These are phyloP conservation scores for Fraxinus floribunda DNA, from an alignment of 305 asterid genomes.

Conservation along the genomic window DNA sequence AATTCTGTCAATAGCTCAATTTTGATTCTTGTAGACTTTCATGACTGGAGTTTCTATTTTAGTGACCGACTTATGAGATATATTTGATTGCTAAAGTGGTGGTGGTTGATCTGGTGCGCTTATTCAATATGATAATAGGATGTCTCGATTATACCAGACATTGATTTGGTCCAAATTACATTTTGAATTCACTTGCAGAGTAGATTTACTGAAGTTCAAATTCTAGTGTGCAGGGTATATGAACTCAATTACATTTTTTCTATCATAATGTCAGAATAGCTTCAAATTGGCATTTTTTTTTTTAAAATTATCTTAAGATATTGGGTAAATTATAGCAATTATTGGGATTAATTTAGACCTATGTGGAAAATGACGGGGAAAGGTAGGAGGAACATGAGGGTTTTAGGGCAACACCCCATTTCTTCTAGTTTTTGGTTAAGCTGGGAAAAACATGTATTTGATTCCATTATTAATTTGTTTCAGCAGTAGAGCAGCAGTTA, in stretches of 20 bases:
- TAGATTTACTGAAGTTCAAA: neutral
- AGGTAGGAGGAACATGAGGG: neutral
- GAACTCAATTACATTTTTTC: neutral
- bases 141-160: conserved; percentile 2
- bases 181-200: conserved; percentile 1
- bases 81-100: neutral
- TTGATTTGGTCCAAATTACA: neutral
- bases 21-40: neutral
- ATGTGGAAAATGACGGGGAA: neutral
- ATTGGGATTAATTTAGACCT: neutral
- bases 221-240: neutral
- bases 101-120: conserved; percentile 11
- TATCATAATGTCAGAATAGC: neutral
- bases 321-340: neutral
- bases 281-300: neutral
- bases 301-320: neutral
- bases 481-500: neutral
- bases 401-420: neutral
- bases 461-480: neutral
- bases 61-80: neutral
- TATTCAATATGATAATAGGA: neutral
- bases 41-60: neutral
- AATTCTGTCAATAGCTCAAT: neutral
- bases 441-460: neutral
- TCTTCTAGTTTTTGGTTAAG: neutral